These are phyloP conservation scores for Coemansia nantahalensis DNA, from an alignment of 192 early-diverging fungal species.

Conservation along the genomic window DNA sequence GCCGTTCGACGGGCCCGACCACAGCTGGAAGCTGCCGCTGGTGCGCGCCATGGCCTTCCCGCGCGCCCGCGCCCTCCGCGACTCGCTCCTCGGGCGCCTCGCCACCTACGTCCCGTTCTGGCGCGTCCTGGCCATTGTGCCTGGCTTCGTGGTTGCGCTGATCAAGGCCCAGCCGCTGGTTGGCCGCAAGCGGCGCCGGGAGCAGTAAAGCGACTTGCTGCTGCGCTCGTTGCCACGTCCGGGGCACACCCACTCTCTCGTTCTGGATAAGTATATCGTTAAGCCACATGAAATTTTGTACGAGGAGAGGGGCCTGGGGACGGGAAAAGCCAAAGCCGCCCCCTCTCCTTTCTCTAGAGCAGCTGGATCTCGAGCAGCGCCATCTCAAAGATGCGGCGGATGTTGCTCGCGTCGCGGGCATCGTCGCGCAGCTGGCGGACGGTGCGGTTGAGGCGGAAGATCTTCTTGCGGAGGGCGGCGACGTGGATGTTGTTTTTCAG, in stretches of 20 bases:
- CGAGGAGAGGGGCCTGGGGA: too few relatives aligned
- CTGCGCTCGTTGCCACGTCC: too few relatives aligned
- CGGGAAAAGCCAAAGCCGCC: too few relatives aligned
- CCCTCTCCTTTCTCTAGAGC: too few relatives aligned
- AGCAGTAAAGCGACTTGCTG: too few relatives aligned
- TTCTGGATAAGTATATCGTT: too few relatives aligned
- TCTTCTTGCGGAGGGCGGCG: conserved; percentile 12
- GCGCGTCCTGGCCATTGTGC: conserved; percentile 28
- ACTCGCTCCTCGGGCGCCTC: conserved; percentile 17
- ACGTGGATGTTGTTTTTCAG: conserved; percentile 1
- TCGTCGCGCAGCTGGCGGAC: conserved; percentile 23
- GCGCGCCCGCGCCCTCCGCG: conserved; percentile 11
- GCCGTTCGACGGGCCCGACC: conserved; percentile 22
- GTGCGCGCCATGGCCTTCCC: conserved; percentile 21
- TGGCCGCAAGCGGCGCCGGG: neutral
- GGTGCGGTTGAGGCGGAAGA: neutral
- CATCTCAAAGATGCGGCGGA: conserved; percentile 40
- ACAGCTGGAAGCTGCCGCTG: conserved; percentile 38
- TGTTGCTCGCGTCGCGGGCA: conserved; percentile 17
- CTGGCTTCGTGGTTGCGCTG: conserved; percentile 28
- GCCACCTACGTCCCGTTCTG: conserved; percentile 39
- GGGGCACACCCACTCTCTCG: too few relatives aligned
- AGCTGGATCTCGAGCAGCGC: conserved; percentile 33
- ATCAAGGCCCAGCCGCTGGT: conserved; percentile 19
- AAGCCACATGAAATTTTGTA: too few relatives aligned